Conservation (phyloP, 2,329 filamentous ascomycete species). For the Microsporum audouinii region DNA sequence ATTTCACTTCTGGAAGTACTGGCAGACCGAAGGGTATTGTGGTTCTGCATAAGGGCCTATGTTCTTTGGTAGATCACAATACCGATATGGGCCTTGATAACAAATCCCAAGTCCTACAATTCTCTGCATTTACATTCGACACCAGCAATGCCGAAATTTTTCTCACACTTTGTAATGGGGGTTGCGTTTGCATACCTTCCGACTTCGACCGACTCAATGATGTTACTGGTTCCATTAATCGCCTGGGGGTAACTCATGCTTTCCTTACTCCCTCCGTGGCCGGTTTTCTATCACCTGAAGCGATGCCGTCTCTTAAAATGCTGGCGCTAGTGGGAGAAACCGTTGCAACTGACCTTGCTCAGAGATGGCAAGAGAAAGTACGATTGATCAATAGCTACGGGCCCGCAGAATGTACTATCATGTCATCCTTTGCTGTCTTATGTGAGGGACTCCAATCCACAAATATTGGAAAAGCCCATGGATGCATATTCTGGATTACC, state of each 20-base stretch:
- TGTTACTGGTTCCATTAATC: constrained; percentile 25
- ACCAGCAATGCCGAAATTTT: constrained; percentile 86
- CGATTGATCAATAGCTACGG: constrained; percentile 30
- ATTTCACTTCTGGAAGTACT: constrained; percentile 49
- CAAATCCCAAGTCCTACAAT: constrained; percentile 51
- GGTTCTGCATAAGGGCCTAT: constrained; percentile 42
- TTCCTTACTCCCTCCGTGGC: constrained; percentile 50
- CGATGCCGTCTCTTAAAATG: constrained; percentile 32
- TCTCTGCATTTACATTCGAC: constrained; percentile 78
- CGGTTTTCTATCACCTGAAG: constrained; percentile 18
- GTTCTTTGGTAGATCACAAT: constrained; percentile 21
- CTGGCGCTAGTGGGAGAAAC: constrained; percentile 38
- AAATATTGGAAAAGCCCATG: constrained; percentile 26
- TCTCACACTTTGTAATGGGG: constrained; percentile 21
- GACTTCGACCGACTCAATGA: constrained; percentile 24
- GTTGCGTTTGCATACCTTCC: constrained; percentile 34
- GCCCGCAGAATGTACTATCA: constrained; percentile 9
- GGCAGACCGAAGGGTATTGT: constrained; percentile 48
- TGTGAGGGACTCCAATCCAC: not conserved
- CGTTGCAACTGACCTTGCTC: constrained; percentile 30
- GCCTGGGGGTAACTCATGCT: constrained; percentile 27
- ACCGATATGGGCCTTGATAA: constrained; percentile 35
- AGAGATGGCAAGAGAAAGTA: constrained; percentile 30
- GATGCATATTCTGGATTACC: constrained; percentile 24
- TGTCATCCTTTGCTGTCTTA: constrained; percentile 12